A percentile compares a stretch with the other conserved stretches of the same genome.
These are phyloP conservation scores for Cyanidium caldarium DNA, from an alignment of 23 red algal genomes.

Conservation along the genomic window DNA sequence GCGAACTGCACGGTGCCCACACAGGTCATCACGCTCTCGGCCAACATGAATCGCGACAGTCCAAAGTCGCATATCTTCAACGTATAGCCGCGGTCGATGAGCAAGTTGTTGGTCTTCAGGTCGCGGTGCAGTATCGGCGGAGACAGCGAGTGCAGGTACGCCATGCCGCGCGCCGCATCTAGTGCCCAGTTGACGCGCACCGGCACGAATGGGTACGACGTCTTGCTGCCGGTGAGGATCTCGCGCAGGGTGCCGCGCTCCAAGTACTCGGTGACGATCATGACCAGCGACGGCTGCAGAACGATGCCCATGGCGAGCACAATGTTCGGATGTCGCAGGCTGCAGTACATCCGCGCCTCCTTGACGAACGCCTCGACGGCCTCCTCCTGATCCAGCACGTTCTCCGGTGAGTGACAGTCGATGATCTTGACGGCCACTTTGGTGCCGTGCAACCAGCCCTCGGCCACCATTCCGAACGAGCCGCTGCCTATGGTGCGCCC, in stretches of 20 bases:
- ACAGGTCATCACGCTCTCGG: conserved; percentile 58
- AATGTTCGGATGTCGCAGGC: conserved; percentile 7
- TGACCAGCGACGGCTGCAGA: background rate
- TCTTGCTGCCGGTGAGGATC: background rate
- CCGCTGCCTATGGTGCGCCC: conserved; percentile 57
- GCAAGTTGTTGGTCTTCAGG: conserved; percentile 69
- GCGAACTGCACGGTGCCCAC: conserved; percentile 79
- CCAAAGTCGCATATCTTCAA: conserved; percentile 88
- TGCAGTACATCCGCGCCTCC: background rate
- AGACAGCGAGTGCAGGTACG: background rate
- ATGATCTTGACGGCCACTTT: conserved; percentile 76
- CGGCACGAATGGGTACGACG: too few relatives aligned
- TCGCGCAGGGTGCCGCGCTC: background rate
- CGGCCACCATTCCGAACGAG: conserved; percentile 52
- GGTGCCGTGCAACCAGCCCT: conserved; percentile 50
- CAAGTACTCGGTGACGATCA: conserved; percentile 6
- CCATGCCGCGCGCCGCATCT: conserved; percentile 3
- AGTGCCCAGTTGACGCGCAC: conserved; percentile 6
- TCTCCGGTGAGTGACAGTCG: conserved; percentile 18
- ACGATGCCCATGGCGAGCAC: background rate
- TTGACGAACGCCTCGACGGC: conserved; percentile 22
- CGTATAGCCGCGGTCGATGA: conserved; percentile 62
- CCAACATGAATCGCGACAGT: conserved; percentile 41
- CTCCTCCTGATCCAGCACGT: background rate
- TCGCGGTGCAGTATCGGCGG: conserved; percentile 39